These are phyloP conservation scores for Jasminum sambac DNA, from an alignment of 257 asterid species.

Conservation along the genomic window DNA sequence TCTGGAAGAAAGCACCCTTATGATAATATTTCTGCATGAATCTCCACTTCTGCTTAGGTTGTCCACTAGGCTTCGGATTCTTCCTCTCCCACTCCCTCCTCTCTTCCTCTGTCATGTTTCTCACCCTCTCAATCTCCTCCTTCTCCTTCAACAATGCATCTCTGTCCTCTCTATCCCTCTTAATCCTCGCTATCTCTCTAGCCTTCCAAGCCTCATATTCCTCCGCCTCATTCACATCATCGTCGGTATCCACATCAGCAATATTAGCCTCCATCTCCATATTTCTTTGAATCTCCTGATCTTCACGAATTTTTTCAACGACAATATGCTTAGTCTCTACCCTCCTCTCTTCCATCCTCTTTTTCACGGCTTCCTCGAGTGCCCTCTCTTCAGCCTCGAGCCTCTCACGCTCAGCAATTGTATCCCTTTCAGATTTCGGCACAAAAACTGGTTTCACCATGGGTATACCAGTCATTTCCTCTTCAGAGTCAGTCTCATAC, in stretches of 20 bases:
- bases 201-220: constrained; percentile 96
- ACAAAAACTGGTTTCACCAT: constrained; percentile 90
- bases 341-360: constrained; percentile 75
- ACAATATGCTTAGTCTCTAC: constrained; percentile 75
- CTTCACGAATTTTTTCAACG: constrained; percentile 85
- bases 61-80: constrained; percentile 61
- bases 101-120: constrained; percentile 98
- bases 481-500: constrained; percentile 92
- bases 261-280: constrained; percentile 65
- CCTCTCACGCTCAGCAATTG: constrained; percentile 90
- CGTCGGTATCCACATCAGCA: constrained; percentile 93
- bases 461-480: constrained; percentile 58
- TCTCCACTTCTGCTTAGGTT: constrained; percentile 66
- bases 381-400: constrained; percentile 85
- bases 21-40: constrained; percentile 98
- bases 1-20: constrained; percentile 94
- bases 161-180: constrained; percentile 90
- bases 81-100: constrained; percentile 97
- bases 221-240: constrained; percentile 86
- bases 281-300: constrained; percentile 74
- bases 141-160: constrained; percentile 79
- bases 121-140: constrained; percentile 88
- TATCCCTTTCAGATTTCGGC: constrained; percentile 76
- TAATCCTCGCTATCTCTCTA: constrained; percentile 92
- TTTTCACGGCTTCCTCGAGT: constrained; percentile 66